Conservation (phyloP, 768 basidiomycete genomes). For the Kwoniella sp. region DNA sequence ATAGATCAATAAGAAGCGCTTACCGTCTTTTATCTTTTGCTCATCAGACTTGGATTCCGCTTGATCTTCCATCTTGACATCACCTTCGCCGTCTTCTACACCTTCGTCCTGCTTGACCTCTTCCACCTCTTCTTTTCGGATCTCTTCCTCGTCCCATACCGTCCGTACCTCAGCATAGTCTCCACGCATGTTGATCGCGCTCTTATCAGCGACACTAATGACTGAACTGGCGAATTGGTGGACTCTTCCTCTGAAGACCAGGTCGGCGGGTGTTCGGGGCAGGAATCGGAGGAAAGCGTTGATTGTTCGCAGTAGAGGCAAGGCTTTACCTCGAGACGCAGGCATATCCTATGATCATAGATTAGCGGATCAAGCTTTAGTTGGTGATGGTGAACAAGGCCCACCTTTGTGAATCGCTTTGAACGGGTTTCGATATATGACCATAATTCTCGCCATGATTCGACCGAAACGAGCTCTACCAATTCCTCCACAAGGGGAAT, state of each 20-base stretch:
- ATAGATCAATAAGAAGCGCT: background rate
- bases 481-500: slow-evolving; percentile 51
- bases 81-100: slow-evolving; percentile 1
- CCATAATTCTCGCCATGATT: slow-evolving; percentile 47
- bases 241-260: slow-evolving; percentile 48
- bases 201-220: slow-evolving; percentile 54
- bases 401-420: slow-evolving; percentile 50
- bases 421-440: slow-evolving; percentile 45
- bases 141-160: slow-evolving; percentile 46
- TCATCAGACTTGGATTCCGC: background rate
- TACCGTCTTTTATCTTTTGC: background rate
- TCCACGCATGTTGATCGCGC: slow-evolving; percentile 50
- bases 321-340: slow-evolving; percentile 50
- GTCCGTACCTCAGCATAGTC: slow-evolving; percentile 48
- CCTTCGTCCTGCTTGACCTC: slow-evolving; percentile 10
- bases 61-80: slow-evolving; percentile 14
- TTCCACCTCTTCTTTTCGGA: slow-evolving; percentile 8
- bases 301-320: slow-evolving; percentile 43
- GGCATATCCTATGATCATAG: slow-evolving; percentile 42
- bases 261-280: slow-evolving; percentile 47
- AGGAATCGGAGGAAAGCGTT: slow-evolving; percentile 50
- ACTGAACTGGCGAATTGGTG: slow-evolving; percentile 51
- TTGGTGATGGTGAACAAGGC: slow-evolving; percentile 3
- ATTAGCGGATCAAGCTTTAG: background rate
- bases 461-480: slow-evolving; percentile 47